Percentiles rank a stretch among this genome's conserved stretches.
Evolutionary conservation across 2,329 filamentous ascomycete species (phyloP).

Genomic region (Botrytis paeoniae): DNA sequence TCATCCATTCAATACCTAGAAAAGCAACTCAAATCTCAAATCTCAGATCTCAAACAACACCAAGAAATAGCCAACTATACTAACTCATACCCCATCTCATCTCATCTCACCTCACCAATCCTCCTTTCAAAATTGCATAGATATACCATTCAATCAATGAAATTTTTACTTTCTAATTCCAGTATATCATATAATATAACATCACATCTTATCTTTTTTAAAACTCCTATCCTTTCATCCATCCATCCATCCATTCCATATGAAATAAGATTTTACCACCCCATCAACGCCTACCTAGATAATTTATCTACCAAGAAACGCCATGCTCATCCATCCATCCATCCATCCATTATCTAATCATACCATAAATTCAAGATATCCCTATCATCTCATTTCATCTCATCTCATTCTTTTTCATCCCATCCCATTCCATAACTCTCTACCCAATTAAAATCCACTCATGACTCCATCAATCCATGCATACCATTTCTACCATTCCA

Average conservation of each 20-base stretch:
- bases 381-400: background rate
- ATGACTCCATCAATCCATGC: background rate
- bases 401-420: background rate
- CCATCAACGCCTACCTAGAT: background rate
- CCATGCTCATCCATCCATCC: background rate
- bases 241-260: background rate
- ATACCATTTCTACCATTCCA: background rate
- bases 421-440: too few species aligned
- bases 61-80: too few species aligned
- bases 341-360: slow-evolving; percentile 7
- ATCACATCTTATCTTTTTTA: background rate
- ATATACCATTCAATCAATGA: background rate
- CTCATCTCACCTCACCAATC: too few species aligned
- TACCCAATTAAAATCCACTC: background rate
- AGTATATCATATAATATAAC: background rate
- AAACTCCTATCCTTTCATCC: background rate
- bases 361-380: background rate
- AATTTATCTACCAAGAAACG: background rate
- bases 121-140: background rate
- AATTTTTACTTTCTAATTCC: background rate
- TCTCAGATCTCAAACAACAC: too few species aligned
- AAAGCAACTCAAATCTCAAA: too few species aligned
- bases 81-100: too few species aligned
- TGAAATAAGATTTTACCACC: background rate
- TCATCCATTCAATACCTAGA: too few species aligned